Conservation (phyloP, 805 yeast genomes). For the Debaryomyces prosopidis region DNA sequence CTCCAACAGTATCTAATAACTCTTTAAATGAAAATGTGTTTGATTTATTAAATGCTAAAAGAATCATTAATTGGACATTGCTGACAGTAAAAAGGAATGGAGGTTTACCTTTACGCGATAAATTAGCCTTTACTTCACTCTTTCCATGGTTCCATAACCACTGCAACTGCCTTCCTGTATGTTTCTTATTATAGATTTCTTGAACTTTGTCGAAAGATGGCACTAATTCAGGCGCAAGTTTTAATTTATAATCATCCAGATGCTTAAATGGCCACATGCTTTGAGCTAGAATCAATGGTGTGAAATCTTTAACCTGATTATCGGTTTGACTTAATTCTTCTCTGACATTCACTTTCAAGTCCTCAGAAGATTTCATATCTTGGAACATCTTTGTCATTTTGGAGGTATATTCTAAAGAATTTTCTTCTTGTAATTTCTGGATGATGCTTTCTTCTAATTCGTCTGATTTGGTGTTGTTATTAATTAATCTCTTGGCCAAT, state of each 20-base stretch:
- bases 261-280: slow-evolving; percentile 82
- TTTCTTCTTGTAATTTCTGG: slow-evolving; percentile 82
- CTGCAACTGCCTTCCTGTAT: slow-evolving; percentile 82
- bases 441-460: slow-evolving; percentile 84
- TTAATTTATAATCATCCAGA: slow-evolving; percentile 39
- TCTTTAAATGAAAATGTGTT: slow-evolving; percentile 59
- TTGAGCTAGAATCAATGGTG: slow-evolving; percentile 79
- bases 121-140: slow-evolving; percentile 86
- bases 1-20: slow-evolving; percentile 65
- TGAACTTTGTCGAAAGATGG: slow-evolving; percentile 67
- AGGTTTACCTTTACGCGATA: slow-evolving; percentile 77
- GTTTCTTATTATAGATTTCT: slow-evolving; percentile 68
- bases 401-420: slow-evolving; percentile 88
- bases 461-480: slow-evolving; percentile 81
- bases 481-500: slow-evolving; percentile 85
- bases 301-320: slow-evolving; percentile 44
- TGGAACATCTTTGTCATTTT: slow-evolving; percentile 95
- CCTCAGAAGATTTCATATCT: slow-evolving; percentile 84
- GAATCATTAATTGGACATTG: slow-evolving; percentile 81
- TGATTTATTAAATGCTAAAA: slow-evolving; percentile 78
- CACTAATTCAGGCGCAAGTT: slow-evolving; percentile 67
- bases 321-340: slow-evolving; percentile 34
- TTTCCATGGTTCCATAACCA: slow-evolving; percentile 97
- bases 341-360: slow-evolving; percentile 60
- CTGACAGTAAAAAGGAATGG: slow-evolving; percentile 82